A percentile compares a stretch with the other conserved stretches of the same genome.
These are phyloP conservation scores for Cladosporium velox DNA, from an alignment of 2,329 filamentous ascomycete species.

Conservation along the genomic window DNA sequence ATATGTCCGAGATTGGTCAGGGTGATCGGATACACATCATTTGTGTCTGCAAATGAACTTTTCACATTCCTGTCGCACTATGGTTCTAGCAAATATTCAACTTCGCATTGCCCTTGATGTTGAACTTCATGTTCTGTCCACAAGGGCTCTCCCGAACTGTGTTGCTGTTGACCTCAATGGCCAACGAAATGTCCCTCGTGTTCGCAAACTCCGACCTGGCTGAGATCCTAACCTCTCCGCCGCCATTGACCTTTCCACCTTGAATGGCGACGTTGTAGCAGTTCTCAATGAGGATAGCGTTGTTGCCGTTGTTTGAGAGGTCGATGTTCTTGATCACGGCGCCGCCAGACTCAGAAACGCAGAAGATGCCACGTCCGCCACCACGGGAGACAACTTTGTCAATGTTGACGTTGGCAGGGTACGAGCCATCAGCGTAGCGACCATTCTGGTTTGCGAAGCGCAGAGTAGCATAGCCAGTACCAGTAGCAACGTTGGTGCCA, in stretches of 20 bases:
- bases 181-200: slow-evolving; percentile 55
- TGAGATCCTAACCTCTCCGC: slow-evolving; percentile 57
- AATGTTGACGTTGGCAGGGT: slow-evolving; percentile 56
- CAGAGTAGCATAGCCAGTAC: slow-evolving; percentile 58
- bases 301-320: slow-evolving; percentile 56
- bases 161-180: slow-evolving; percentile 52
- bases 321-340: slow-evolving; percentile 54
- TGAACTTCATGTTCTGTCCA: slow-evolving; percentile 55
- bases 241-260: slow-evolving; percentile 55
- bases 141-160: slow-evolving; percentile 58
- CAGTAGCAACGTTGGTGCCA: slow-evolving; percentile 55
- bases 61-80: background rate
- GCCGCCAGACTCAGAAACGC: slow-evolving; percentile 59
- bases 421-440: slow-evolving; percentile 50
- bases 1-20: no score
- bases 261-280: slow-evolving; percentile 58
- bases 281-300: slow-evolving; percentile 61
- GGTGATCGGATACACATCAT: background rate
- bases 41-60: background rate
- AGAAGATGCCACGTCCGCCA: slow-evolving; percentile 60
- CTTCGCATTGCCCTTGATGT: slow-evolving; percentile 49
- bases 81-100: slow-evolving; percentile 44
- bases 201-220: slow-evolving; percentile 58
- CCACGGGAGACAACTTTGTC: slow-evolving; percentile 58
- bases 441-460: slow-evolving; percentile 62